Conservation (phyloP, 2,329 filamentous ascomycete genomes). For the Trichophyton schoenleinii region DNA sequence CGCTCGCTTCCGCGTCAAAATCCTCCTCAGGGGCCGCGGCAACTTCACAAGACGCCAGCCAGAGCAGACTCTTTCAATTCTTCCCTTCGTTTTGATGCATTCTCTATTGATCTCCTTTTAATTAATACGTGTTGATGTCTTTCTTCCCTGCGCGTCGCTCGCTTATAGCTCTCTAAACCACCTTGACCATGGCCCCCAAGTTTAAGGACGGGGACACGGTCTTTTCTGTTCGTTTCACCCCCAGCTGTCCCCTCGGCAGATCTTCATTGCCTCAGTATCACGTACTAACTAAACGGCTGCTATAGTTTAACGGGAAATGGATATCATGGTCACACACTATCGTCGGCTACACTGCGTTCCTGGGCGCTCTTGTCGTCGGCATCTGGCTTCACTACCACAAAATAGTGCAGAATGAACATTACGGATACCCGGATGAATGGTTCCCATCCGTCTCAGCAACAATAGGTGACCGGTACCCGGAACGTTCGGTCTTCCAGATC, state of each 20-base stretch:
- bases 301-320: constrained; percentile 70
- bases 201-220: constrained; percentile 51
- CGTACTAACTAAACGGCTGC: background rate
- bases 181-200: constrained; percentile 44
- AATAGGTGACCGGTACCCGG: constrained; percentile 93
- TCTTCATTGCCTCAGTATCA: background rate
- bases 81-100: constrained; percentile 7
- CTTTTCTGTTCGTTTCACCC: constrained; percentile 40
- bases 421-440: constrained; percentile 89
- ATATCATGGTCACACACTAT: constrained; percentile 77
- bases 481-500: constrained; percentile 91
- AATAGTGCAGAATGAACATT: constrained; percentile 95
- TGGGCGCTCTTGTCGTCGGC: constrained; percentile 74
- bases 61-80: background rate
- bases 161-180: constrained; percentile 16
- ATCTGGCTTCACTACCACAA: constrained; percentile 80
- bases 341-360: constrained; percentile 69
- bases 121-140: constrained; percentile 13
- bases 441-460: constrained; percentile 93
- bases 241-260: background rate
- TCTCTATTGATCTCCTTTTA: constrained; percentile 17
- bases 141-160: constrained; percentile 16
- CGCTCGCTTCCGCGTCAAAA: background rate
- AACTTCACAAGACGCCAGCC: background rate
- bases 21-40: background rate